These are phyloP conservation scores for Neoboletus subvelutipes DNA, from an alignment of 768 basidiomycete genomes.

Conservation along the genomic window DNA sequence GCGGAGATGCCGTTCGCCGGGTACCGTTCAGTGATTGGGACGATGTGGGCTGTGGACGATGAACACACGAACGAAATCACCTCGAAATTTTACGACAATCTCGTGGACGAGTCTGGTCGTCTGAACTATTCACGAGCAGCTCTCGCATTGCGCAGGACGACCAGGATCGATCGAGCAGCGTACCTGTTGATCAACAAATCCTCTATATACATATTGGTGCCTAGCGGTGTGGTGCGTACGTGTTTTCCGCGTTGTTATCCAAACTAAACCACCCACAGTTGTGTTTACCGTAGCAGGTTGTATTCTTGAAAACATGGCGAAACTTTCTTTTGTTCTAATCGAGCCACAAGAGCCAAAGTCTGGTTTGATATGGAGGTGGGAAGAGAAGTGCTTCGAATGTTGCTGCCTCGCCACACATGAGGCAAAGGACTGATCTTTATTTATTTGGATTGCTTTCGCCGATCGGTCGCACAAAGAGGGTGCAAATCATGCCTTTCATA, in stretches of 20 bases:
- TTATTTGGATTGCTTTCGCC: too few species aligned
- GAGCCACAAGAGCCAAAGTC: not conserved
- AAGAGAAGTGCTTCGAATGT: conserved; percentile 63
- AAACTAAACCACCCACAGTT: too few species aligned
- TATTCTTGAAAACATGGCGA: not conserved
- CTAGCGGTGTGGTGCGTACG: not conserved
- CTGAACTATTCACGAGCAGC: too few species aligned
- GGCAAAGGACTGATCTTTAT: too few species aligned
- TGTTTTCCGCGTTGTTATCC: not conserved
- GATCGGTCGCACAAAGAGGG: too few species aligned
- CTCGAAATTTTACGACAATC: not conserved
- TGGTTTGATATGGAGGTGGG: too few species aligned
- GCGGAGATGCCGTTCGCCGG: not conserved
- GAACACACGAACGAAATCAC: not conserved
- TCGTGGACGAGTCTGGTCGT: not conserved
- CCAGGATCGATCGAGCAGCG: not conserved
- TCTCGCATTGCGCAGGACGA: not conserved
- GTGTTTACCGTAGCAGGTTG: too few species aligned
- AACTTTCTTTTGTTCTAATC: not conserved
- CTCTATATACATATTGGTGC: not conserved
- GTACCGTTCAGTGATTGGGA: not conserved
- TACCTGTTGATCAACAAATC: not conserved
- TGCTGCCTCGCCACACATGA: too few species aligned
- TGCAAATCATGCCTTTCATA: too few species aligned
- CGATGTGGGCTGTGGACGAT: too few species aligned